These are phyloP conservation scores for Ochetophila trinervis DNA, from an alignment of 306 rosid genomes.

Conservation along the genomic window DNA sequence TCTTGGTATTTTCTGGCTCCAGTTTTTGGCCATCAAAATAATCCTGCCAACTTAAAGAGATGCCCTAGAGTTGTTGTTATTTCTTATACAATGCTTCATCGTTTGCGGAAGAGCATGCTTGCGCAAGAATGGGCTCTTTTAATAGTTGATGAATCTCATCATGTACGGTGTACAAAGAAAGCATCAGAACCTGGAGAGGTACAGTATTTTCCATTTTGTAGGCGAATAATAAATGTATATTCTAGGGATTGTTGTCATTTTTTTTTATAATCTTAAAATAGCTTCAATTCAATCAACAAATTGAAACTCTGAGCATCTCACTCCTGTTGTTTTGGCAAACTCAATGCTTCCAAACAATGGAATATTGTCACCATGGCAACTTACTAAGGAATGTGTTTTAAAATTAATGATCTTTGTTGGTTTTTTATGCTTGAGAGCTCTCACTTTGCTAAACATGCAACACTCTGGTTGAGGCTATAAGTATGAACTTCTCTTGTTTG, in stretches of 20 bases:
- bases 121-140: slow-evolving; percentile 75
- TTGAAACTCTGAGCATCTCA: no score
- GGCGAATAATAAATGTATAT: not conserved
- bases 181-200: slow-evolving; percentile 83
- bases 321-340: no score
- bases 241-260: not conserved
- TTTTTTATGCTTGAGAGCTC: no score
- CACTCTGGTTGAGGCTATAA: no score
- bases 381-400: no score
- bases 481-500: no score
- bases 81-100: slow-evolving; percentile 91
- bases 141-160: slow-evolving; percentile 95
- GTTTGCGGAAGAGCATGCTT: slow-evolving; percentile 76
- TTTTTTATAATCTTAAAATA: no score
- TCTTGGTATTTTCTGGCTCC: slow-evolving; percentile 28
- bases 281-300: no score
- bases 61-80: slow-evolving; percentile 84
- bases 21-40: slow-evolving; percentile 91
- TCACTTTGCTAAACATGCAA: no score
- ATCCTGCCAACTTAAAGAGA: slow-evolving; percentile 63
- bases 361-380: no score
- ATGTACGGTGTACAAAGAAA: slow-evolving; percentile 79
- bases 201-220: slow-evolving; percentile 15
- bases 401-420: no score
- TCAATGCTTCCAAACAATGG: no score